phyloP scores from a whole-genome alignment of 495 filamentous ascomycete species.

The Lepidopterella palustris region DNA sequence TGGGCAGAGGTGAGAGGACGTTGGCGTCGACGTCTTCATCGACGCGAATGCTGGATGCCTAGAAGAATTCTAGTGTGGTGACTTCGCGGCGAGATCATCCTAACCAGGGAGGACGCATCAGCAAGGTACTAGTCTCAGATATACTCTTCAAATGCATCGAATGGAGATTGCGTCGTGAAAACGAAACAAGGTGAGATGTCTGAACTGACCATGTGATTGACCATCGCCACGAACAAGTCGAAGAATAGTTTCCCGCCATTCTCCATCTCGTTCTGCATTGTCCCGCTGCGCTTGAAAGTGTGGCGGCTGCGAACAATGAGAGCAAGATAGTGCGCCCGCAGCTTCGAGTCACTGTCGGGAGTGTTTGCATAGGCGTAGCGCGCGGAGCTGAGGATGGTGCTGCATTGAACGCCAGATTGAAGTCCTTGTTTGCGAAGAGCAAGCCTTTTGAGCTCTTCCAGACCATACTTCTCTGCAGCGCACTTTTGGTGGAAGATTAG shows the following conservation, averaged over 20 bases:
- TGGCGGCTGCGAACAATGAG: slow-evolving; percentile 89
- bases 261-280: slow-evolving; percentile 98
- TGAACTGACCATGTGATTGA: slow-evolving; percentile 63
- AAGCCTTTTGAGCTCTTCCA: slow-evolving; percentile 77
- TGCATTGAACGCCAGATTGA: slow-evolving; percentile 76
- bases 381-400: slow-evolving; percentile 80
- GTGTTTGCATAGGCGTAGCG: slow-evolving; percentile 93
- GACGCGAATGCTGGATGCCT: background rate
- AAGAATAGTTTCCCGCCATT: slow-evolving; percentile 87
- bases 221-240: slow-evolving; percentile 95
- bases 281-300: slow-evolving; percentile 92
- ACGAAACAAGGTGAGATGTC: background rate
- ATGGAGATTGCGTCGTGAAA: background rate
- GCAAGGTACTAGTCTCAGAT: background rate
- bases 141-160: background rate
- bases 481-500: slow-evolving; percentile 38
- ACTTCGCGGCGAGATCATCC: background rate
- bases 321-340: slow-evolving; percentile 90
- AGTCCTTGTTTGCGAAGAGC: slow-evolving; percentile 86
- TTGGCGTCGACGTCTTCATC: background rate
- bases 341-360: slow-evolving; percentile 77
- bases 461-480: slow-evolving; percentile 73
- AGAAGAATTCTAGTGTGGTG: background rate
- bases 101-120: background rate
- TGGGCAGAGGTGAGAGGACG: background rate